Evolutionary conservation across 139 green algal species (phyloP).

Genomic region (Coccomyxa sp.): DNA sequence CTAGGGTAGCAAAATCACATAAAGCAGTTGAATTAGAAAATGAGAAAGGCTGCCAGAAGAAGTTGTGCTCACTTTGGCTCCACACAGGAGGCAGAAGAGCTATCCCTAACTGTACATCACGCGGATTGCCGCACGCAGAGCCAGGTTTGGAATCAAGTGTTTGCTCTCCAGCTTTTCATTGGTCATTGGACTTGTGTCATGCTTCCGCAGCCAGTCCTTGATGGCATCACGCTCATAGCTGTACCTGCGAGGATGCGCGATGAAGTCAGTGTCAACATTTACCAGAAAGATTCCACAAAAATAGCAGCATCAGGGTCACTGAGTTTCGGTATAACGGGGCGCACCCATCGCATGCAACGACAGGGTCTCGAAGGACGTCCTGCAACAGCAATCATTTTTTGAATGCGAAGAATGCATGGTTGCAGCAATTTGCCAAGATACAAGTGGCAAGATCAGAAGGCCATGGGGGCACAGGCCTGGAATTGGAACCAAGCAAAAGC

Average conservation of each 20-base stretch:
- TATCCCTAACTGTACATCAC: not conserved
- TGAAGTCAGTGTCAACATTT: no score
- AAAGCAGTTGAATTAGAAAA: no score
- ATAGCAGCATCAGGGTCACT: not conserved
- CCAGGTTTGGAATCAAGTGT: constrained; percentile 13
- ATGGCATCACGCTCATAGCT: constrained; percentile 20
- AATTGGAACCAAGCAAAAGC: no score
- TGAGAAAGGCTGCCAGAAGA: no score
- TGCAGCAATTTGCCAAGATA: not conserved
- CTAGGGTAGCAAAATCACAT: no score
- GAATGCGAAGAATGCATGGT: no score
- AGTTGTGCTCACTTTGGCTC: no score
- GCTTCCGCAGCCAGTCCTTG: constrained; percentile 13
- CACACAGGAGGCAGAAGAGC: not conserved
- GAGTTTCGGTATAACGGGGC: not conserved
- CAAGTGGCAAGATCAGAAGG: not conserved
- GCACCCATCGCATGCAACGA: constrained; percentile 21
- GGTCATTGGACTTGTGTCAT: constrained; percentile 22
- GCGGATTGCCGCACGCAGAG: constrained; percentile 2
- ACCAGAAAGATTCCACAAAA: not conserved
- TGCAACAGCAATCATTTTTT: not conserved
- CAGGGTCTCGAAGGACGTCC: constrained; percentile 18
- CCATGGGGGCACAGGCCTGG: no score
- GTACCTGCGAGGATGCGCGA: not conserved
- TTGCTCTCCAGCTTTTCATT: constrained; percentile 10